phyloP scores from a whole-genome alignment of 176 grass and related monocot genomes.

The Poa pratensis region DNA sequence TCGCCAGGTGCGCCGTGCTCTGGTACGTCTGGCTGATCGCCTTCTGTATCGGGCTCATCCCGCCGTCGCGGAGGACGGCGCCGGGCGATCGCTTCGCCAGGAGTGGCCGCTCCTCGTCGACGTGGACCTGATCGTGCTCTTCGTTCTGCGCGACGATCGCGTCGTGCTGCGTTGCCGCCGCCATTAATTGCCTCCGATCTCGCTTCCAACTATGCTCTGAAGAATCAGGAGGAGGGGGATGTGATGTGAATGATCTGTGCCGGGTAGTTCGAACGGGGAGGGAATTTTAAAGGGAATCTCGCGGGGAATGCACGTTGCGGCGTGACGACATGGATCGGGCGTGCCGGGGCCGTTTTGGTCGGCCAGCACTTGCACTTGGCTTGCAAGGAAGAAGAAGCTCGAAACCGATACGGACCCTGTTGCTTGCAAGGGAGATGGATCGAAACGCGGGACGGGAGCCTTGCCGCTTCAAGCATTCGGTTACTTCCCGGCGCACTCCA shows the following conservation, averaged over 20 bases:
- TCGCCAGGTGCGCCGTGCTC: constrained; percentile 78
- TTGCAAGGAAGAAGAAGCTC: constrained; percentile 55
- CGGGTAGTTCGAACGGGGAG: no score
- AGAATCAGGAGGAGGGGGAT: neutral
- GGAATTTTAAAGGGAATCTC: constrained; percentile 15
- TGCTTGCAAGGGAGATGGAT: constrained; percentile 24
- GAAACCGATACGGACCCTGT: neutral
- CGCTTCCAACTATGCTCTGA: neutral
- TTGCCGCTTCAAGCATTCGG: neutral
- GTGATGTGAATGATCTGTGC: no score
- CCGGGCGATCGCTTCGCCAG: constrained; percentile 41
- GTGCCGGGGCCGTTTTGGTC: neutral
- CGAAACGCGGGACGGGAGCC: constrained; percentile 11
- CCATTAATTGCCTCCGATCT: neutral
- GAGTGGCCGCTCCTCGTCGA: constrained; percentile 51
- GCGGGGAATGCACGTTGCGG: neutral
- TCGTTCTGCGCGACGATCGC: constrained; percentile 25
- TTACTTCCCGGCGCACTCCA: constrained; percentile 1
- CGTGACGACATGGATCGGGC: neutral
- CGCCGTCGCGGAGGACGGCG: neutral
- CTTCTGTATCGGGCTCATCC: constrained; percentile 53
- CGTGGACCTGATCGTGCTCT: neutral
- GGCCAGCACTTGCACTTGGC: constrained; percentile 37
- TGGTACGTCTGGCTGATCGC: constrained; percentile 80
- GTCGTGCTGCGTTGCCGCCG: neutral